Percentiles rank a stretch among this genome's conserved stretches.
Conservation (phyloP, 2,329 filamentous ascomycete species). For the Neofusicoccum cordaticola region DNA sequence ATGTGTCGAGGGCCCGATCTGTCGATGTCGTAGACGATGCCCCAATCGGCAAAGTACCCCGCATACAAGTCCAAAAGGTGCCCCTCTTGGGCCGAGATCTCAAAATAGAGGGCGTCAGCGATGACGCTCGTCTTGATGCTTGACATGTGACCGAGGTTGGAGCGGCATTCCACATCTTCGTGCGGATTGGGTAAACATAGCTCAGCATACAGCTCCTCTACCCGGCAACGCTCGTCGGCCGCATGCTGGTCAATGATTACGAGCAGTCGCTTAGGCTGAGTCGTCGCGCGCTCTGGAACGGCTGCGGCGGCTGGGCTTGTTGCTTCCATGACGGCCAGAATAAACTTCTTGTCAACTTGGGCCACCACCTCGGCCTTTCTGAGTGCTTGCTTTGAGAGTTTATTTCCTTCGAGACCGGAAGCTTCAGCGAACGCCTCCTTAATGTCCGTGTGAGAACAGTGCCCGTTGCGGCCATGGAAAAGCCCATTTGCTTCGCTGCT, state of each 20-base stretch:
- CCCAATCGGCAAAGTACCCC: constrained; percentile 68
- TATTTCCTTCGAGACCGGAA: constrained; percentile 24
- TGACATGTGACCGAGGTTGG: constrained; percentile 32
- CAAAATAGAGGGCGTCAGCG: constrained; percentile 59
- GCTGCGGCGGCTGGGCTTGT: constrained; percentile 18
- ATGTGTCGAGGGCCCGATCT: constrained; percentile 18
- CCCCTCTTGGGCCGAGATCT: constrained; percentile 61
- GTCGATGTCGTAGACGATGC: constrained; percentile 61
- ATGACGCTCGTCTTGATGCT: constrained; percentile 35
- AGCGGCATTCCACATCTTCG: constrained; percentile 23
- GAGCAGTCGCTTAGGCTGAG: constrained; percentile 44
- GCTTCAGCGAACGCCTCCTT: constrained; percentile 28
- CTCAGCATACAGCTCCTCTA: constrained; percentile 68
- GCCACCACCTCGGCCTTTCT: constrained; percentile 63
- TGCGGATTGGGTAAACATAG: constrained; percentile 41
- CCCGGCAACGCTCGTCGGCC: constrained; percentile 80
- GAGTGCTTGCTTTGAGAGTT: constrained; percentile 63
- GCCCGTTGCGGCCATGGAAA: not conserved
- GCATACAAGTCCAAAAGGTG: constrained; percentile 55
- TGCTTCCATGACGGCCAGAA: constrained; percentile 61
- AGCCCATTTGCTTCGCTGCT: constrained; percentile 7
- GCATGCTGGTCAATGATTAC: constrained; percentile 91
- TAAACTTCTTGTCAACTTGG: constrained; percentile 89
- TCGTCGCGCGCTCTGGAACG: not conserved
- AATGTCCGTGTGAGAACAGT: constrained; percentile 18